Base-by-base conservation (phyloP, 2,329 filamentous ascomycete species). In the Didymella pomorum region DNA sequence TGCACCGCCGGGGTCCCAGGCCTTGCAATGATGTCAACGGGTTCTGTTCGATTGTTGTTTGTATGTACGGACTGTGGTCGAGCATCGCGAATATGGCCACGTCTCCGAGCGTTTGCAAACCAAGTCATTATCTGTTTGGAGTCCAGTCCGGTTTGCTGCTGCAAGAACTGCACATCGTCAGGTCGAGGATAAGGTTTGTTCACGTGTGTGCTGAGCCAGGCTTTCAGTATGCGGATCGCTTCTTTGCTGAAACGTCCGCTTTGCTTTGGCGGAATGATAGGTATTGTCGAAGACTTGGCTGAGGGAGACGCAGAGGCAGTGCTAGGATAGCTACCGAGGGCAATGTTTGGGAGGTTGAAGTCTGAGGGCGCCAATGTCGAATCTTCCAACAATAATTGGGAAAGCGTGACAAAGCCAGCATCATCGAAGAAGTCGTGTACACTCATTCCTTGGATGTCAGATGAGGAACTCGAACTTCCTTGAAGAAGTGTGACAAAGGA, bases 91-190 rank as follows among this genome's bases (percentile, higher is more conserved):
- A 65, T 54, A 10, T 64, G 62, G 8, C 61, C 64, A 10, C 69
- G 62, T 3, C 69, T 61, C 20, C 68, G 60, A 1, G 69, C 66
- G 43, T 71, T 71, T 3, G 68, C 66, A 16, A 71, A 69, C 69
- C 69, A 71, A 5, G 66, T 71, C 2, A 62, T 60, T 1, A 71
- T 58, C 11, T 71, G 69, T 10, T 56, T 60, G 29, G 52, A 62
- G 26, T 66, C 68, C 5, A 71, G 42, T 0, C 68, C 69, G 18
- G 68, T 70, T 1, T 63, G 59, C 1, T 51, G 49, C 39, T 66
- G 54, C 2, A 71, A 53, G 0, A 56, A 21, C 5, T 43, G 16
- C 51, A 68, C 61, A n/a, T 70, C 65, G 3, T 61, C 49, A 4
- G 64, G 62, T 12, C 42, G 60, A 1, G 68, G 68, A 35, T 71